Percentiles rank a stretch among this genome's conserved stretches.
Conservation (phyloP, 345 rosid species). For the Melaleuca alternifolia region DNA sequence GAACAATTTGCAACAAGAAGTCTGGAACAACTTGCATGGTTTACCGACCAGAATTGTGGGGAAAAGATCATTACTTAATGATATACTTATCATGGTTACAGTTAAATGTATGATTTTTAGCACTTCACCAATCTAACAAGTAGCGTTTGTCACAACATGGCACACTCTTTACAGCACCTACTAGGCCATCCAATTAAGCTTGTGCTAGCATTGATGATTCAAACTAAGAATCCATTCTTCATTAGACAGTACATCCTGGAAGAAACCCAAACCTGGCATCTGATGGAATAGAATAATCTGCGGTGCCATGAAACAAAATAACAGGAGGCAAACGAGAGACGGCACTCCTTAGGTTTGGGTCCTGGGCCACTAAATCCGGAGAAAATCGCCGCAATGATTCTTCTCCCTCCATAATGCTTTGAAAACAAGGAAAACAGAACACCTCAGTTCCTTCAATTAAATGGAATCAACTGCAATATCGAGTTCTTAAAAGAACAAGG, state of each 20-base stretch:
- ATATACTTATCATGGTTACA: background rate
- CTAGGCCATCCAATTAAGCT: background rate
- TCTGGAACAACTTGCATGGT: background rate
- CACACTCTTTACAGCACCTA: background rate
- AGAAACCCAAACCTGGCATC: slow-evolving; percentile 67
- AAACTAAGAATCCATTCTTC: background rate
- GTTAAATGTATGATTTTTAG: background rate
- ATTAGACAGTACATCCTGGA: background rate
- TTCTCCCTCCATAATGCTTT: slow-evolving; percentile 97
- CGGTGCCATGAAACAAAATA: slow-evolving; percentile 85
- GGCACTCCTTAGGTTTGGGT: slow-evolving; percentile 39
- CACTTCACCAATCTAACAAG: background rate
- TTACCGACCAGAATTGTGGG: background rate
- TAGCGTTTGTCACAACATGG: background rate
- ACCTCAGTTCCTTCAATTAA: background rate
- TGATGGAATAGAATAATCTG: slow-evolving; percentile 85
- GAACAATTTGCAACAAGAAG: background rate
- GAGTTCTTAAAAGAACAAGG: background rate
- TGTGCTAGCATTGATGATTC: background rate
- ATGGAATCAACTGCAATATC: background rate
- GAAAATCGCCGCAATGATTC: slow-evolving; percentile 66
- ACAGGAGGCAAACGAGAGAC: slow-evolving; percentile 69
- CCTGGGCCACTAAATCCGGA: slow-evolving; percentile 73
- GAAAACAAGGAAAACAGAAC: background rate
- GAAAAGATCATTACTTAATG: background rate